These are phyloP conservation scores for Phytopythium ostracodes DNA, from an alignment of 352 stramenopile genomes.

Conservation along the genomic window DNA sequence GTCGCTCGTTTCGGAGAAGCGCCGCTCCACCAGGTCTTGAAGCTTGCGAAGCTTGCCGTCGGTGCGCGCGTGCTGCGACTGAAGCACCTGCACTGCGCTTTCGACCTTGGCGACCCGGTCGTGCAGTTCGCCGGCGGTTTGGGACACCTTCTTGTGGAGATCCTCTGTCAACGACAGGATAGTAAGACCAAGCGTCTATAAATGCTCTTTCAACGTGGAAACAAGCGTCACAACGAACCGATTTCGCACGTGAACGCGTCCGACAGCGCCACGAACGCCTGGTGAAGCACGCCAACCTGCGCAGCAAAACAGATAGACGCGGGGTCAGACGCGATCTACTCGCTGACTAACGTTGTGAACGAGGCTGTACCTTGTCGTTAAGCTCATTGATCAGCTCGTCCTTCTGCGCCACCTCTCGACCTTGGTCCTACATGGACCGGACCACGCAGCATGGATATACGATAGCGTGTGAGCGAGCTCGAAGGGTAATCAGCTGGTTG, in stretches of 20 bases:
- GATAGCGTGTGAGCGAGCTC: not conserved
- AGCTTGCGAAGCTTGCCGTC: constrained; percentile 39
- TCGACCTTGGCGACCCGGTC: constrained; percentile 33
- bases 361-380: constrained; percentile 18
- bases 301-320: not conserved
- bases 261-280: constrained; percentile 54
- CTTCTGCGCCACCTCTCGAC: constrained; percentile 38
- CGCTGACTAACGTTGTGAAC: not conserved
- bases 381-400: constrained; percentile 47
- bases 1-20: constrained; percentile 39
- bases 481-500: not conserved
- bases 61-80: constrained; percentile 27
- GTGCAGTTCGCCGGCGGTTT: constrained; percentile 19
- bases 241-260: constrained; percentile 55
- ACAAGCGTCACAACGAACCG: constrained; percentile 13
- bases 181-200: too few relatives aligned
- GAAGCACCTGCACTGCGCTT: constrained; percentile 21
- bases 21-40: constrained; percentile 32
- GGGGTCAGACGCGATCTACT: not conserved
- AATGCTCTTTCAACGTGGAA: too few relatives aligned
- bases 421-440: constrained; percentile 33
- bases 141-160: constrained; percentile 22
- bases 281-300: constrained; percentile 41
- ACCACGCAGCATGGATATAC: too few relatives aligned
- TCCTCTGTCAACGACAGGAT: constrained; percentile 21